Evolutionary conservation across 2,329 filamentous ascomycete species (phyloP).

Genomic region (Phialophora tarda): DNA sequence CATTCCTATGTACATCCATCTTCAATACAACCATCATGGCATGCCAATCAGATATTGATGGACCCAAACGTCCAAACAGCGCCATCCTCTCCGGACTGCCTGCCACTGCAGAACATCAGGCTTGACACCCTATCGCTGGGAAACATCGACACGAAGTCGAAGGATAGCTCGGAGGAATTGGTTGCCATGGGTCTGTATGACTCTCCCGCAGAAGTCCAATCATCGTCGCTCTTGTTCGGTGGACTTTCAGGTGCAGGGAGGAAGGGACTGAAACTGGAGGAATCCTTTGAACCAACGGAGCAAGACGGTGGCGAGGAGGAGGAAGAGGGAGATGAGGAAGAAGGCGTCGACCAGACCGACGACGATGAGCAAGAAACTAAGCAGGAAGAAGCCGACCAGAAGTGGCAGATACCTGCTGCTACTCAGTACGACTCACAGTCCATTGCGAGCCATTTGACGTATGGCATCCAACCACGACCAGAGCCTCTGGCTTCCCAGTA

Average conservation of each 20-base stretch:
- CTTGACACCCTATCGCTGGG: constrained; percentile 23
- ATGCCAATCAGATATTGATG: constrained; percentile 15
- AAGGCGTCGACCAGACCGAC: constrained; percentile 28
- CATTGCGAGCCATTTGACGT: constrained; percentile 29
- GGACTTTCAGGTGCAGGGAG: constrained; percentile 15
- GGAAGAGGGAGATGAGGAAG: neutral
- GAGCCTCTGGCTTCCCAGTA: constrained; percentile 30
- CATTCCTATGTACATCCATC: constrained; percentile 3
- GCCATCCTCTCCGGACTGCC: constrained; percentile 37
- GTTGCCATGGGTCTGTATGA: constrained; percentile 42
- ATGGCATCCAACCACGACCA: constrained; percentile 18
- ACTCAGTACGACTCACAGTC: constrained; percentile 22
- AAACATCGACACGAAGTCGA: constrained; percentile 10
- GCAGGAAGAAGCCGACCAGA: constrained; percentile 1
- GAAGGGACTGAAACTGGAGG: constrained; percentile 39
- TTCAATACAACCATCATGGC: constrained; percentile 19
- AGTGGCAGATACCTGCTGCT: neutral
- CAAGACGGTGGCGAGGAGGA: constrained; percentile 42
- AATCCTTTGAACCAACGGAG: constrained; percentile 41
- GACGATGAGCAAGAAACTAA: constrained; percentile 26
- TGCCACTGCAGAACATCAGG: constrained; percentile 32
- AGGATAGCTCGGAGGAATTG: constrained; percentile 33
- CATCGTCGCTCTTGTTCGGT: constrained; percentile 35
- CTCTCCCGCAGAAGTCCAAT: constrained; percentile 39
- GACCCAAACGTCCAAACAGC: constrained; percentile 32